phyloP scores from a whole-genome alignment of 176 grass and related monocot genomes.

The Bromus sterilis region DNA sequence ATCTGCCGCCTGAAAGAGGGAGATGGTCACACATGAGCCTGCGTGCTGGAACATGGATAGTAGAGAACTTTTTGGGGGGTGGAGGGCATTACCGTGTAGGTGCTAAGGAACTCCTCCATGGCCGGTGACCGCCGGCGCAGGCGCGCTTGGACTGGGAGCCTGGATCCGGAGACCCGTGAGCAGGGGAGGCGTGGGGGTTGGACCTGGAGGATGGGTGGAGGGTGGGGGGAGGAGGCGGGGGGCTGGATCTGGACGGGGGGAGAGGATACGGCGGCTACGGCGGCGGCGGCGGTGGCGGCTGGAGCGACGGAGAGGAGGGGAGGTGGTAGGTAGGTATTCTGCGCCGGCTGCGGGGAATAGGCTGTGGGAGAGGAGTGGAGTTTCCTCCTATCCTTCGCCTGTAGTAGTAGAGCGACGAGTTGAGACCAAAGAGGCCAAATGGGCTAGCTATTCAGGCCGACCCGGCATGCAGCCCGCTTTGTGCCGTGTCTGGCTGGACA shows the following conservation, averaged over 20 bases:
- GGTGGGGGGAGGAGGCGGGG: neutral
- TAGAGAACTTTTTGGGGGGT: fast-evolving
- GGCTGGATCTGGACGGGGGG: neutral
- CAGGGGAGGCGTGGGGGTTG: neutral
- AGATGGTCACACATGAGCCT: neutral
- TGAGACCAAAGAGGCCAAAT: too few relatives aligned
- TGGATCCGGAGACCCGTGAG: neutral
- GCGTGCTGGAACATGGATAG: neutral
- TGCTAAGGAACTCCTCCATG: neutral
- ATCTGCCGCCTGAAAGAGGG: neutral
- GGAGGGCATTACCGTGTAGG: neutral
- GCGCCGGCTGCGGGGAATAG: neutral
- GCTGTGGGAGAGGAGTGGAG: neutral
- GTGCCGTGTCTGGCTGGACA: too few relatives aligned
- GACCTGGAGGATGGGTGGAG: neutral
- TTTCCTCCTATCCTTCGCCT: neutral
- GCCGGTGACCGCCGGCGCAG: neutral
- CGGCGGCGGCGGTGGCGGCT: neutral
- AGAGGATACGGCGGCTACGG: neutral
- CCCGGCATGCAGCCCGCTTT: too few relatives aligned
- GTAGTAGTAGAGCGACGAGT: neutral
- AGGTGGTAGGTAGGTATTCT: neutral
- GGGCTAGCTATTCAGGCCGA: too few relatives aligned
- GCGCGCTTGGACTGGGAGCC: neutral
- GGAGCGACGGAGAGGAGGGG: neutral